Conservation (phyloP, 169 alveolate species). For the Eimeria brunetti region DNA sequence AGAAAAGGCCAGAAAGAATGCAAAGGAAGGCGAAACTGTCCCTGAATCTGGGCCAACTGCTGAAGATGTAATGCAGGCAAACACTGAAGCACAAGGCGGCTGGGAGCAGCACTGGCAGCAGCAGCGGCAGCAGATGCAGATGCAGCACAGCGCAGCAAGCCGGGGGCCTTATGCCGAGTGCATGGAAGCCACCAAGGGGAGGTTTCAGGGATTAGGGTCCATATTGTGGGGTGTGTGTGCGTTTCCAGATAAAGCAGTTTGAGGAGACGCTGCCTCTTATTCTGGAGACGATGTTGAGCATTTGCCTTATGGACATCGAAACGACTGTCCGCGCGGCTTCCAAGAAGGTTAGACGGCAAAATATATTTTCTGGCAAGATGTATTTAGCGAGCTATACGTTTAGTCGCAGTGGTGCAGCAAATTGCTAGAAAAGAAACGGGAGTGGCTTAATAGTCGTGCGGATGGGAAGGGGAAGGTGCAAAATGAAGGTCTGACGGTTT, state of each 20-base stretch:
- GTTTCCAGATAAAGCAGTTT: constrained; percentile 81
- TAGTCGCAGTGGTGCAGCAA: too few relatives aligned
- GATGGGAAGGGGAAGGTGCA: too few relatives aligned
- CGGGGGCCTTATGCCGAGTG: background rate
- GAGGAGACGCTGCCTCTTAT: constrained; percentile 92
- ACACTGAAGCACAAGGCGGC: background rate
- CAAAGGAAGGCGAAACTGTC: constrained; percentile 1
- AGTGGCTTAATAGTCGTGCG: too few relatives aligned
- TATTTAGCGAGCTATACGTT: background rate
- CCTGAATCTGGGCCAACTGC: constrained; percentile 53
- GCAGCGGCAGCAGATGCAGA: background rate
- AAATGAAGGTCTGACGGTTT: too few relatives aligned
- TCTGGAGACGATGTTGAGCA: constrained; percentile 91
- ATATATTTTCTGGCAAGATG: too few relatives aligned
- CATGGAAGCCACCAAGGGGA: background rate
- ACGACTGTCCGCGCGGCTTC: constrained; percentile 91
- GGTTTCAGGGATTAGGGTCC: background rate
- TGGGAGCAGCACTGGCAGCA: background rate
- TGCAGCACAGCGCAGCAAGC: background rate
- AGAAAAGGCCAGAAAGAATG: constrained; percentile 24
- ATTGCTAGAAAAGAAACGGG: too few relatives aligned
- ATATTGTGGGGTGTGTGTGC: background rate
- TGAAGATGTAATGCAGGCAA: constrained; percentile 46
- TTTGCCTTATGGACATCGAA: constrained; percentile 93
- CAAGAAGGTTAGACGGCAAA: constrained; percentile 83